Conservation (phyloP, 2,329 filamentous ascomycete genomes). For the Clonostachys rhizophaga region DNA sequence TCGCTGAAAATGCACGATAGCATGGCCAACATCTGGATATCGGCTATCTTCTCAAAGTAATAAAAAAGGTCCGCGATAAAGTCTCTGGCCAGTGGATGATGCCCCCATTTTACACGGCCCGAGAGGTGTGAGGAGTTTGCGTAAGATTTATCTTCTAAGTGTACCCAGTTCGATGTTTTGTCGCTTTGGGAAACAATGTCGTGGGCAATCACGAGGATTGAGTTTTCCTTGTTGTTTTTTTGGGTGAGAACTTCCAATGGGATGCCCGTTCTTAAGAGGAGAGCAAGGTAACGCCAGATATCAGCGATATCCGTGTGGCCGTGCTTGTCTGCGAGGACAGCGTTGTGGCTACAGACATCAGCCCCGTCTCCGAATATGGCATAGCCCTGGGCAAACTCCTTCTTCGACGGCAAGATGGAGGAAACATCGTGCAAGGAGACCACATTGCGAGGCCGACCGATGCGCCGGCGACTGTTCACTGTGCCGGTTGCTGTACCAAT, state of each 20-base stretch:
- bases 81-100: conserved; percentile 58
- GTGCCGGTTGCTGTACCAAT: conserved; percentile 43
- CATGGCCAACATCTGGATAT: conserved; percentile 69
- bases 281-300: conserved; percentile 76
- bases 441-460: conserved; percentile 57
- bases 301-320: conserved; percentile 69
- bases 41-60: conserved; percentile 57
- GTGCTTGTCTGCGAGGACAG: conserved; percentile 66
- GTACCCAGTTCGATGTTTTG: background rate
- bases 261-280: conserved; percentile 74
- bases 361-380: conserved; percentile 76
- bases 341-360: conserved; percentile 83
- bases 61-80: conserved; percentile 59
- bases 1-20: conserved; percentile 66
- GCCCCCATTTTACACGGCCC: conserved; percentile 64
- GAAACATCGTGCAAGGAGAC: conserved; percentile 70
- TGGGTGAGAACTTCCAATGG: conserved; percentile 58
- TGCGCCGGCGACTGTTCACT: conserved; percentile 42
- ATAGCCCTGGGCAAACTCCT: conserved; percentile 73
- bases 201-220: conserved; percentile 65
- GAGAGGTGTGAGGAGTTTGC: conserved; percentile 25
- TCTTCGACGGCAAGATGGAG: conserved; percentile 72
- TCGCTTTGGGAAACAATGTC: conserved; percentile 45
- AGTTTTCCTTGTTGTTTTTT: conserved; percentile 48
- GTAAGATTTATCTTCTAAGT: conserved; percentile 4